Conservation (phyloP, 305 asterid species). For the Coffea humblotiana region DNA sequence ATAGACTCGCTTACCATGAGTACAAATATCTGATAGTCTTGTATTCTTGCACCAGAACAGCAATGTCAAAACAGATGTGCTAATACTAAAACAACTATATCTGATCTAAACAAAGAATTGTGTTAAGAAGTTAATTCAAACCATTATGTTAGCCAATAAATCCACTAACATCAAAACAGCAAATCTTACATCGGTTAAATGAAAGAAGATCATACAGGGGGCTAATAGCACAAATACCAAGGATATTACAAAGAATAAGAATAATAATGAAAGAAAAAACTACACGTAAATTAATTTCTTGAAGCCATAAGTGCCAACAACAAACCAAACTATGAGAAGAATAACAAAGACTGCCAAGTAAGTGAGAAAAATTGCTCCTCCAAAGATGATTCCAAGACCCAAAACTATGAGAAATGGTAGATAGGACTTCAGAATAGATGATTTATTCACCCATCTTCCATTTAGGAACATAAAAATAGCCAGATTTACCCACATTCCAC, state of each 20-base stretch:
- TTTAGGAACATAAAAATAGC: conserved; percentile 65
- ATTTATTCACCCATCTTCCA: conserved; percentile 65
- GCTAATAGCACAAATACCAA: neutral
- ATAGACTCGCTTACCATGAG: neutral
- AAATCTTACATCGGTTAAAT: neutral
- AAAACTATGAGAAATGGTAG: conserved; percentile 59
- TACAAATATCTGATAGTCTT: neutral
- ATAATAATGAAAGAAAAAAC: conserved; percentile 15
- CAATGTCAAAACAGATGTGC: neutral
- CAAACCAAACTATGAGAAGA: conserved; percentile 79
- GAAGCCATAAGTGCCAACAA: conserved; percentile 71
- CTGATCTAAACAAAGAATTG: neutral
- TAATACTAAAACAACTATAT: neutral
- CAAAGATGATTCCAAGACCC: conserved; percentile 56
- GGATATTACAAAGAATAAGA: conserved; percentile 7
- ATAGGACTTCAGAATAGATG: conserved; percentile 54
- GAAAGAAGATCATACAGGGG: neutral
- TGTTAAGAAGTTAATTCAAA: neutral
- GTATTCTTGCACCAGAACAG: neutral
- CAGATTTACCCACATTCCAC: conserved; percentile 90
- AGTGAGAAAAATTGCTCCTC: conserved; percentile 59
- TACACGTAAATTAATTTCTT: conserved; percentile 67
- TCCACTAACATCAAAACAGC: neutral
- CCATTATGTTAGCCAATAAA: neutral
- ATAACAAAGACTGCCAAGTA: conserved; percentile 53